Conservation (phyloP, 116 monocot genomes). For the Papilionanthe hybrid region DNA sequence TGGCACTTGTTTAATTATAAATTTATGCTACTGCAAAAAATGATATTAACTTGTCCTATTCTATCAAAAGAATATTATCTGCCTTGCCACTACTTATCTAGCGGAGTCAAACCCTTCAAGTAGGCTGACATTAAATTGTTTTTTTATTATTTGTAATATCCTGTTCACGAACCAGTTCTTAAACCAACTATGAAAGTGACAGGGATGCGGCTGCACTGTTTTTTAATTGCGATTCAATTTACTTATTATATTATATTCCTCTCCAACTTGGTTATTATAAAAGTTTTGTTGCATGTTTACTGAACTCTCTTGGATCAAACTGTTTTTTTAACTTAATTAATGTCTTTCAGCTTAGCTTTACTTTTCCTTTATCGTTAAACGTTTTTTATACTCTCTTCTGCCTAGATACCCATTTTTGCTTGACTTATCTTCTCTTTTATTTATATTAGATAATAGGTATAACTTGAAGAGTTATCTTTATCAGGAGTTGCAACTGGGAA, state of each 20-base stretch:
- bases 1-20: neutral
- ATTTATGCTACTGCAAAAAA: neutral
- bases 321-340: neutral
- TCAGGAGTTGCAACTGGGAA: no score
- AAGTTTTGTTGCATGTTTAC: neutral
- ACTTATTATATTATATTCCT: neutral
- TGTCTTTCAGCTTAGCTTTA: no score
- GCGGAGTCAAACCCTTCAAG: neutral
- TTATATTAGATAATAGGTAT: neutral
- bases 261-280: no score
- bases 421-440: neutral
- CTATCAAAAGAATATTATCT: conserved; percentile 1
- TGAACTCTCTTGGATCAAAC: neutral
- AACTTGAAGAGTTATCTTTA: no score
- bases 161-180: neutral
- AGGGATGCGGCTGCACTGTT: neutral
- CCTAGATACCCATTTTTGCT: neutral
- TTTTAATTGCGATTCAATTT: neutral
- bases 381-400: no score
- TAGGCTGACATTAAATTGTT: neutral
- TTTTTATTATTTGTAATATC: neutral
- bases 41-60: neutral
- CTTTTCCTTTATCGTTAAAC: no score
- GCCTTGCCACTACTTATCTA: neutral
- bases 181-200: neutral